These are phyloP conservation scores for Xanthoparmelia taractica DNA, from an alignment of 495 filamentous ascomycete genomes.

Conservation along the genomic window DNA sequence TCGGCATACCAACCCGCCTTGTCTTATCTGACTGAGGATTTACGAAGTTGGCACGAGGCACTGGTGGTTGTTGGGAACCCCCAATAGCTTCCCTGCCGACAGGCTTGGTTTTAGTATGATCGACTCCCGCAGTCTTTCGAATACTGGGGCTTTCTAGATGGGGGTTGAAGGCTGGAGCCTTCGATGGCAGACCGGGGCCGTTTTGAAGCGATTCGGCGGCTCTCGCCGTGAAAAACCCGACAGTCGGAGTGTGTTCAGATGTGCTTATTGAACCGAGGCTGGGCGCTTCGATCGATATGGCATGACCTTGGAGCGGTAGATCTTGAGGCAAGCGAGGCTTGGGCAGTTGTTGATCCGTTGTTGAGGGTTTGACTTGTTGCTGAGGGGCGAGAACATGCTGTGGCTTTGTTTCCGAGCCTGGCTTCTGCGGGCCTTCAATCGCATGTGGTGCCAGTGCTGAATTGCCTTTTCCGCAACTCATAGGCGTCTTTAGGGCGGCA, in stretches of 20 bases:
- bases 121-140: constrained; percentile 80
- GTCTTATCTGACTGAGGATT: constrained; percentile 63
- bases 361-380: constrained; percentile 24
- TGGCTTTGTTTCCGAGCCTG: constrained; percentile 20
- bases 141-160: constrained; percentile 78
- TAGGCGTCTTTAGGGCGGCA: constrained; percentile 13
- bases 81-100: constrained; percentile 45
- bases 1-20: constrained; percentile 67
- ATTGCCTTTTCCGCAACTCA: background rate
- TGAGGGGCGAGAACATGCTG: constrained; percentile 30
- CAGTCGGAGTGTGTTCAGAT: constrained; percentile 30
- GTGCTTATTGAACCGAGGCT: constrained; percentile 18
- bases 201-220: constrained; percentile 50
- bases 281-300: background rate
- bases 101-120: constrained; percentile 65
- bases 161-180: constrained; percentile 67
- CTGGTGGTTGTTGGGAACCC: constrained; percentile 29
- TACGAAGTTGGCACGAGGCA: constrained; percentile 46
- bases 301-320: background rate
- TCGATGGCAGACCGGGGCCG: constrained; percentile 31
- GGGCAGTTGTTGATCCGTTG: constrained; percentile 24
- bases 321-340: constrained; percentile 8
- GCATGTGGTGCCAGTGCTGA: background rate
- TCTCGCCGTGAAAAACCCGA: constrained; percentile 71
- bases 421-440: background rate